A percentile compares a stretch with the other conserved stretches of the same genome.
These are phyloP conservation scores for Sphaerulina musiva DNA, from an alignment of 2,329 filamentous ascomycete genomes.

Conservation along the genomic window DNA sequence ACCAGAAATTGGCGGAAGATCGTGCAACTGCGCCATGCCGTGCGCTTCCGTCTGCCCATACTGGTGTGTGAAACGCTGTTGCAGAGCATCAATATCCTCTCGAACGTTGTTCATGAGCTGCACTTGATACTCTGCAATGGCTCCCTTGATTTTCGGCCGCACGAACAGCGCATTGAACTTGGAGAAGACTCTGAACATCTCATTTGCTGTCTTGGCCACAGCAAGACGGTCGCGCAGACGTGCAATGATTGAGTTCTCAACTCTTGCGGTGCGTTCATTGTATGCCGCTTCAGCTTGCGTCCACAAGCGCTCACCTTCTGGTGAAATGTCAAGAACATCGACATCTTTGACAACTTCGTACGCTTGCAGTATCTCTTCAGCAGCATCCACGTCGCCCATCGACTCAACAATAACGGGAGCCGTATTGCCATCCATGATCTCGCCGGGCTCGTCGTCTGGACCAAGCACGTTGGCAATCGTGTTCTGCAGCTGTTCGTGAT, in stretches of 20 bases:
- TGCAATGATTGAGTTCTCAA: slow-evolving; percentile 98
- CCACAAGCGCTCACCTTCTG: slow-evolving; percentile 85
- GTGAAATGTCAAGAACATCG: slow-evolving; percentile 85
- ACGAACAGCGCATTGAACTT: slow-evolving; percentile 99
- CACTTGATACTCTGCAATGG: slow-evolving; percentile 95
- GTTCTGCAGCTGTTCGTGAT: slow-evolving; percentile 93
- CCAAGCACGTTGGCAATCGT: slow-evolving; percentile 97
- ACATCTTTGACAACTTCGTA: slow-evolving; percentile 93
- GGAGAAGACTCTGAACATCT: slow-evolving; percentile 99
- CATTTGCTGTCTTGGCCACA: slow-evolving; percentile 92
- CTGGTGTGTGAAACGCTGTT: slow-evolving; percentile 97
- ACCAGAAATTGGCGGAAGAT: slow-evolving; percentile 90
- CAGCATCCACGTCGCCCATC: slow-evolving; percentile 93
- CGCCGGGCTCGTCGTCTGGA: slow-evolving; percentile 49
- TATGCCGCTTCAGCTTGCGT: slow-evolving; percentile 91
- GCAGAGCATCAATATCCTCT: slow-evolving; percentile 83
- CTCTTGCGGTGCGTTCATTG: slow-evolving; percentile 91
- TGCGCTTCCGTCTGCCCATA: slow-evolving; percentile 98
- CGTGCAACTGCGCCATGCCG: slow-evolving; percentile 94
- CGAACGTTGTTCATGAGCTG: slow-evolving; percentile 98
- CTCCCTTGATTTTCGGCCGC: slow-evolving; percentile 95
- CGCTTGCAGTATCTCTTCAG: slow-evolving; percentile 90
- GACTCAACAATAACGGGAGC: slow-evolving; percentile 75
- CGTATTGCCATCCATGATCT: slow-evolving; percentile 51
- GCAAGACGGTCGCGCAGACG: slow-evolving; percentile 84